Evolutionary conservation across 495 filamentous ascomycete species (phyloP), one percentile per base, ranked within the genome.

Genomic region (Neurospora sp.): DNA sequence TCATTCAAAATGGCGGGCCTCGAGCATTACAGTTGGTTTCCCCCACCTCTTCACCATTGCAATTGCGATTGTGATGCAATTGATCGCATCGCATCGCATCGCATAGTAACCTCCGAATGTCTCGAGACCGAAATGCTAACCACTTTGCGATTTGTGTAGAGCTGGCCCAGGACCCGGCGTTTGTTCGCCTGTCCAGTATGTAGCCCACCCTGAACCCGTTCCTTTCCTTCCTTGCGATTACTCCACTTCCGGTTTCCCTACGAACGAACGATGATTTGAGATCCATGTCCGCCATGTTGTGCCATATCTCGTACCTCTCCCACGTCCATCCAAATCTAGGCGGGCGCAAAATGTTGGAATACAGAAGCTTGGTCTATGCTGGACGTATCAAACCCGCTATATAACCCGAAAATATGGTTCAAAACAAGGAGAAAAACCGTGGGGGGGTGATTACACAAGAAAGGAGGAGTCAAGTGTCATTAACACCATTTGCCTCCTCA

Each of bases 111-210:
- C 20, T 53, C 20, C 10, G 45, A 47, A 40, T 65, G 38, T 45
- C 18, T 47, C n/a, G 38, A 35, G 22, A 22, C n/a, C 39, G 72
- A 65, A 65, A 75, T 73, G 74, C 77, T 80, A 69, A 79, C 78
- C 69, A 20, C 77, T 74, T 35, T 40, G 65, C 14, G 72, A 70
- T 69, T 59, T 71, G 20, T 27, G 77, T 78, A 87, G 86, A 81
- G 74, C 75, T 93, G 82, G 80, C 88, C 81, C 81, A 91, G 85
- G 93, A 96, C 86, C 93, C 93, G 82, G 92, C 90, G 76, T 80
- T 93, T 78, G 85, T 90, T 83, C 91, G 90, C 86, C 89, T 91
- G 81, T 87, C 87, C 78, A 87, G 92, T 95, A 90, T 75, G 87
- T 83, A 70, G 68, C 74, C 69, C 75, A 41, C 39, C 12, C 42